Percentiles rank a stretch among this genome's conserved stretches.
These are phyloP conservation scores for Zygosaccharomyces pseudobailii DNA, from an alignment of 1,139 yeast species.

Conservation along the genomic window DNA sequence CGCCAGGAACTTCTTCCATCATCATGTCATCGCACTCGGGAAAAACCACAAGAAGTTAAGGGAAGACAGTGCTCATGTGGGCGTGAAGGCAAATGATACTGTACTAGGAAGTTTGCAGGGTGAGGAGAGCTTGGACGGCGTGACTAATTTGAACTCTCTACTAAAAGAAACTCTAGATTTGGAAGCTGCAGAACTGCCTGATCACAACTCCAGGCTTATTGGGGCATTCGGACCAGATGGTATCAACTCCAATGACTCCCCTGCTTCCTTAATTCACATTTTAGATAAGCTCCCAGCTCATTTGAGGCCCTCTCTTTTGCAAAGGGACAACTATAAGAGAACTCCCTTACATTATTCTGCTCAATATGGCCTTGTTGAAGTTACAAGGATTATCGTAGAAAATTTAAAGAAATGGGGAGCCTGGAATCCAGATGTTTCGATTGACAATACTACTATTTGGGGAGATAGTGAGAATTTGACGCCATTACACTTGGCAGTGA, in stretches of 20 bases:
- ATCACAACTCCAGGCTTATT: constrained; percentile 39
- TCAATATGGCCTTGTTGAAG: constrained; percentile 73
- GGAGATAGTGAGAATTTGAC: constrained; percentile 79
- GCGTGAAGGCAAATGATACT: background rate
- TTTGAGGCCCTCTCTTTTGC: constrained; percentile 51
- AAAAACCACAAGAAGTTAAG: constrained; percentile 34
- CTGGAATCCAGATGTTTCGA: constrained; percentile 44
- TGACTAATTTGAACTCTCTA: constrained; percentile 9
- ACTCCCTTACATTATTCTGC: constrained; percentile 91
- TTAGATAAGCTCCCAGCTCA: constrained; percentile 49
- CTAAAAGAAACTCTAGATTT: constrained; percentile 32
- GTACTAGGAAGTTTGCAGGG: background rate
- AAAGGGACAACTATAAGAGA: constrained; percentile 69
- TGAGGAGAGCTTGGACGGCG: constrained; percentile 1
- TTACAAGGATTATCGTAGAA: constrained; percentile 53
- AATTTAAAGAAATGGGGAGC: constrained; percentile 50
- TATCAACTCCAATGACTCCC: constrained; percentile 47
- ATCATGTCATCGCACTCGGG: constrained; percentile 72
- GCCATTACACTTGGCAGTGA: constrained; percentile 78
- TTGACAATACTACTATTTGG: constrained; percentile 63
- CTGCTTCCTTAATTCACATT: constrained; percentile 50
- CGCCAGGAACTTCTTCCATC: constrained; percentile 81
- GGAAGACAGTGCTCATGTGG: background rate
- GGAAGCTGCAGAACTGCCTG: constrained; percentile 49
- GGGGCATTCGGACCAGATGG: constrained; percentile 66